Evolutionary conservation across 768 basidiomycete species (phyloP), one percentile per base, ranked within the genome.

Genomic region (Boletellus sp.): DNA sequence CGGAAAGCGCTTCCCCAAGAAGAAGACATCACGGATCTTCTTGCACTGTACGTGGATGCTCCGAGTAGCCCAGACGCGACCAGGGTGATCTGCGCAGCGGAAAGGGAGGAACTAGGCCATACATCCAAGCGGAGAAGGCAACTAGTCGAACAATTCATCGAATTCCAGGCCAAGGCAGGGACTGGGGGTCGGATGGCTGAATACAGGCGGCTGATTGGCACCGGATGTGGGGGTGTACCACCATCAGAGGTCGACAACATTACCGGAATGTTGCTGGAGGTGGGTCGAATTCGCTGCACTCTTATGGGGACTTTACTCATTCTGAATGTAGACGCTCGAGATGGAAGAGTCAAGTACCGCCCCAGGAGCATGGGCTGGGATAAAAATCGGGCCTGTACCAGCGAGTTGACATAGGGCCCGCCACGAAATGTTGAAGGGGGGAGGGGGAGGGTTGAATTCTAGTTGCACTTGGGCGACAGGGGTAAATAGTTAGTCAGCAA

Each of bases 231-330:
- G 20, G 88, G 90, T 0, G 79, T 94, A 26, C 80, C 86, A 3
- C 82, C 87, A 2, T 75, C 81, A n/a, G 94, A 97, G 53, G 88
- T 97, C 33, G 94, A 97, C 60, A 80, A 81, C 52, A 85, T 94
- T 5, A 75, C 96, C 52, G 83, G 81, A 22, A 87, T 89, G 77
- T 70, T 98, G 36, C 75, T 94, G 16, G 91, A 95, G 80, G 90
- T 88, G 55, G 45, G 78, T 61, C 20, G 11, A 3, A 45, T 53
- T 17, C 26, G 16, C 37, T 33, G 6, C 4, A 17, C 12, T 22
- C 15, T 12, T 13, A 12, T 13, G 8, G 20, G 51, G 31, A 42
- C 31, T 52, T 52, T 38, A 16, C 42, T 54, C 42, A 46, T 35
- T 17, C 32, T 17, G 6, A 35, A 46, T 54, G 22, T 55, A 91